phyloP scores from a whole-genome alignment of 2,329 filamentous ascomycete genomes.

The Apiospora aurea region DNA sequence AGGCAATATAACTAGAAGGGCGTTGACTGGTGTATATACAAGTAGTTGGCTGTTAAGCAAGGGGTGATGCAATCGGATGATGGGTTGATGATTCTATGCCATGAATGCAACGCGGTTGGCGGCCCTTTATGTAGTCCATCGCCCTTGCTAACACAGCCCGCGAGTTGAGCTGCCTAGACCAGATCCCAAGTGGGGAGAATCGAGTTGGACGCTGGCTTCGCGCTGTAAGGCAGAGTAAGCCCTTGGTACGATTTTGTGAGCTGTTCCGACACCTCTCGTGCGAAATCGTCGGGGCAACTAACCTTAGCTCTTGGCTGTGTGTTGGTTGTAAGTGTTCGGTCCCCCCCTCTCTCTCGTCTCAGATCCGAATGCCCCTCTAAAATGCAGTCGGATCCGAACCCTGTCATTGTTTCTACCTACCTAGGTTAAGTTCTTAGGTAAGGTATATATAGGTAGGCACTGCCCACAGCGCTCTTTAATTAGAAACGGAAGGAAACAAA shows the following conservation, averaged over 20 bases:
- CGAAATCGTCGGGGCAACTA: background rate
- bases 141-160: background rate
- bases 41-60: background rate
- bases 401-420: background rate
- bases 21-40: background rate
- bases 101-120: background rate
- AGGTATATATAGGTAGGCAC: no score
- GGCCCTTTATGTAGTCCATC: conserved; percentile 2
- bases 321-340: background rate
- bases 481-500: background rate
- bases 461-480: no score
- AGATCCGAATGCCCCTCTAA: background rate
- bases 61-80: background rate
- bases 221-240: background rate
- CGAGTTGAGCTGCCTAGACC: background rate
- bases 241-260: background rate
- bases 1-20: background rate
- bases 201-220: background rate
- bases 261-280: background rate
- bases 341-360: background rate
- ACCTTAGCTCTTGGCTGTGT: background rate
- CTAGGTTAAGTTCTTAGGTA: background rate
- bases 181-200: background rate
- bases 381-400: background rate
- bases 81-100: background rate